Evolutionary conservation across 371 early-diverging fungal species (phyloP), one percentile per base, ranked within the genome.

Genomic region (Rhizomucor pusillus): DNA sequence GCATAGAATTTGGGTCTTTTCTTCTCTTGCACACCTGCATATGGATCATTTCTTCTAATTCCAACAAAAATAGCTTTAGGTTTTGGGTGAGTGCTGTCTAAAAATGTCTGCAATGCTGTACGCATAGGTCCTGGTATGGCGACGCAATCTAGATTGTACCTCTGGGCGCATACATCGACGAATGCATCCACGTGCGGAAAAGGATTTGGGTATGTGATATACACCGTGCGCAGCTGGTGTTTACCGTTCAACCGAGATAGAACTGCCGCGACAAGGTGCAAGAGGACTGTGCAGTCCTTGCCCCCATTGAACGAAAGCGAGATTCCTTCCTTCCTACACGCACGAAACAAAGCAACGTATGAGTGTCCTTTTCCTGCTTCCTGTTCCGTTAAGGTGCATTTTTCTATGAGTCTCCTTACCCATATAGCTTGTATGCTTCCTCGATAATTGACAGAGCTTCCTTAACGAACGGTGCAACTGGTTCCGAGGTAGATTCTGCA

Each of bases 221-320:
- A 95, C 19, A 95, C 83, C 7, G 76, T 67, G 16, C 70, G 62
- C 44, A 73, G 44, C 7, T 16, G 56, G 10, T 47, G n/a, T 20
- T 40, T 16, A 25, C 63, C 47, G 47, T 57, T 59, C 11, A 69
- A 10, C 22, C 67, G 67, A 50, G 66, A 58, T 29, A 75, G 19
- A 9, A 66, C 71, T 2, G 89, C 89, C 10, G 80, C 75, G 12
- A 89, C 81, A 22, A 98, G 71, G 68, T 93, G 90, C 25, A 98
- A 73, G 47, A 97, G 70, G 7, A 94, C 93, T 1, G 96, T 95
- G 73, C 98, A 97, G 68, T 98, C 98, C 68, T 98, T 98, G 20
- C 98, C 98, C 13, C 98, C 98, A 66, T 98, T 98, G 65, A 95
- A 98, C 52, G 91, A 89, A 25, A 98, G 64, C 2, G 91, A 79